Base-by-base conservation (phyloP, 371 early-diverging fungal species). In the Mortierella sp. region DNA sequence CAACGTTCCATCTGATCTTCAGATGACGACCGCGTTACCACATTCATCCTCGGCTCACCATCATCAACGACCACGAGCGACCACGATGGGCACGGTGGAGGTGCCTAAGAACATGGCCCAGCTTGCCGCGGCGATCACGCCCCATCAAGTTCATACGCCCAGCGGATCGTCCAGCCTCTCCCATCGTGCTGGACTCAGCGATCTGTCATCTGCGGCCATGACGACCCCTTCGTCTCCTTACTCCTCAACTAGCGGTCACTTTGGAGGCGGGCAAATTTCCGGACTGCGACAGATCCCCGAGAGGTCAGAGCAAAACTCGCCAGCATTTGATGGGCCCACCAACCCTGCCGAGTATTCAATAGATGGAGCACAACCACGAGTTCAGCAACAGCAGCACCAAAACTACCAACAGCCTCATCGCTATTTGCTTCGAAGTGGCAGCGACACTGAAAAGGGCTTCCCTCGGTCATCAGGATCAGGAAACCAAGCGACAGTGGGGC, bases 81-180 rank as follows among this genome's bases (percentile, higher is more conserved):
- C 83, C 6, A 82, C 83, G 0, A 77, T 82, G 83, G 83, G 83
- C 19, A 82, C 83, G 10, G 83, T 82, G 7, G 83, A 74, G 40
- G 75, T 82, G 1, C 83, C 83, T 24, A 77, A 77, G 73, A 82
- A 77, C 47, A 82, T 82, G 83, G 83, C 70, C 10, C 83, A 82
- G 34, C 53, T 82, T 16, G 83, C 83, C 14, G 83, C 83, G 1
- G 83, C 69, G 5, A 82, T 82, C 71, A 78, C 74, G 7, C 83
- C 83, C 9, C 76, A 73, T 10, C 70, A 76, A 26, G 67, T 66
- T 8, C 74, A 69, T 16, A 22, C 48, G 26, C 14, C 64, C 55
- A 53, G 75, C 31, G 68, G 64, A 13, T 50, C 70, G 22, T 73
- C 79, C 0, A 69, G 73, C 44, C 70, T 68, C 40, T 77, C 73